Base-by-base conservation (phyloP, 257 asterid species). In the Capsicum pubescens region DNA sequence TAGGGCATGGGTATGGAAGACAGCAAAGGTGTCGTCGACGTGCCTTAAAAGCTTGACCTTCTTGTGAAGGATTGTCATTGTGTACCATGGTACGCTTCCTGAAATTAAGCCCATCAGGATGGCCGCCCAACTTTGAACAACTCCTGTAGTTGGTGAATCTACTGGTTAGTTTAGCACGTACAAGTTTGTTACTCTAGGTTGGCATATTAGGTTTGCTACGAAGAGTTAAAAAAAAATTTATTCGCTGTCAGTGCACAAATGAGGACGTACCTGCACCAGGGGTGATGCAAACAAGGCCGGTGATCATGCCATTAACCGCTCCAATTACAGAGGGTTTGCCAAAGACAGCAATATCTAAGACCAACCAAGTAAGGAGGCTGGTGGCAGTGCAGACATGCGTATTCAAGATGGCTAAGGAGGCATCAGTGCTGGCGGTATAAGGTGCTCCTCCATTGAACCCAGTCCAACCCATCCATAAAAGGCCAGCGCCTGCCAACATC, bases 391-490 rank as follows among this genome's bases (percentile, higher is more conserved):
- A 92, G 3, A 90, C 90, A 66, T 92, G 94, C 4, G 95, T 92
- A 86, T 92, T 92, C 78, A 92, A 32, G 55, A 91, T 84, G 59
- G 95, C 95, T 83, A 92, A 61, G 26, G 95, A 84, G 0, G 92
- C 86, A 3, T 84, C 59, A 0, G 81, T 63, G 79, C 80, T 87
- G 36, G 94, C 88, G 0, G 93, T 91, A 35, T 91, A 92, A 7
- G 93, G 91, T 2, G 90, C 95, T 14, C 94, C 94, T 21, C 95
- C 95, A 15, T 92, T 92, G 91, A 92, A 92, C 44, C 95, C 95
- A 0, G 88, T 87, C 95, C 94, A 91, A 1, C 95, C 95, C 80
- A 92, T 81, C 95, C 95, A 92, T 54, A 92, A 36, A 87, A 92
- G 84, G 14, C 94, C 95, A 1, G 86, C 94, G 12, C 95, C 95